Evolutionary conservation across 306 rosid species (phyloP).

Genomic region (Alnus glutinosa): DNA sequence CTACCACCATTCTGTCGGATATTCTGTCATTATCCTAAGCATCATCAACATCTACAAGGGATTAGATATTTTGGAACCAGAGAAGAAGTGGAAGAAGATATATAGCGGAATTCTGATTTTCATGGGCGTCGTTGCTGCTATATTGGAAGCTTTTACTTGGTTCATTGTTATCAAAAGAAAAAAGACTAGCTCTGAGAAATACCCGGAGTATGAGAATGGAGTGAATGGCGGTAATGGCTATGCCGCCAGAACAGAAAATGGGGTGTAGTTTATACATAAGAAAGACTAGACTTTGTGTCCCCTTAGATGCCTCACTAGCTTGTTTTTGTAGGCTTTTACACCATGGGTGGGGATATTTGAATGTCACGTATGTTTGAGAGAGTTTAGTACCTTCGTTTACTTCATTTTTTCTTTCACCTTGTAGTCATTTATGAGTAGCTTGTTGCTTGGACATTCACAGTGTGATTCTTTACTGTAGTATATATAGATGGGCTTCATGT

Average conservation of each 20-base stretch:
- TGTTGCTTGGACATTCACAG: background rate
- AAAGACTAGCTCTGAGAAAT: slow-evolving; percentile 33
- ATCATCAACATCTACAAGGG: slow-evolving; percentile 71
- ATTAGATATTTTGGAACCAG: slow-evolving; percentile 57
- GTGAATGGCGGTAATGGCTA: slow-evolving; percentile 48
- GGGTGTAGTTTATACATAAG: slow-evolving; percentile 4
- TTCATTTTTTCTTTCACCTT: background rate
- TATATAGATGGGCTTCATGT: background rate
- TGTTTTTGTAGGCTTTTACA: background rate
- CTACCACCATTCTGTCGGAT: slow-evolving; percentile 73
- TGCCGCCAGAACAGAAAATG: slow-evolving; percentile 42
- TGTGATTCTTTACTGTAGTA: background rate
- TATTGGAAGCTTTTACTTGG: slow-evolving; percentile 75
- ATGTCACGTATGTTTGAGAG: background rate
- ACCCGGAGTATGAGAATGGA: slow-evolving; percentile 39
- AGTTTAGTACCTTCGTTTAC: background rate
- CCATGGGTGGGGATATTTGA: background rate
- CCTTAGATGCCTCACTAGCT: background rate
- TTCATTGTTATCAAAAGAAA: slow-evolving; percentile 54
- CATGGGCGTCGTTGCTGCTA: slow-evolving; percentile 56
- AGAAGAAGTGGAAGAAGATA: slow-evolving; percentile 60
- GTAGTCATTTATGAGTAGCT: background rate
- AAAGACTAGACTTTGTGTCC: background rate
- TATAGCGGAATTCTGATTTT: slow-evolving; percentile 36
- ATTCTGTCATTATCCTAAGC: slow-evolving; percentile 66